These are phyloP conservation scores for Filobasidium wieringae DNA, from an alignment of 768 basidiomycete species.

Conservation along the genomic window DNA sequence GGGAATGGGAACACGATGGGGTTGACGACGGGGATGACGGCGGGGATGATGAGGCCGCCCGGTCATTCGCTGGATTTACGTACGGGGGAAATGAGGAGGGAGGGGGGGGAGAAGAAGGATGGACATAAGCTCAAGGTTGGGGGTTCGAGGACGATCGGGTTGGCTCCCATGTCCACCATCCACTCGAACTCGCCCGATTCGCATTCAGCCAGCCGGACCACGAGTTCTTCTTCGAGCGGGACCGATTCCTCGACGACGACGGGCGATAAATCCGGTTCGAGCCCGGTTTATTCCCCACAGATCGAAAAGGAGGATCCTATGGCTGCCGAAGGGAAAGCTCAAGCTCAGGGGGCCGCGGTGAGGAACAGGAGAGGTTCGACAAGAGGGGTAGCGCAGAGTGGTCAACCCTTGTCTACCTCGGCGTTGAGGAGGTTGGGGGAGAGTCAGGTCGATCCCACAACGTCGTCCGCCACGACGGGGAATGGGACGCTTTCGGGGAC, in stretches of 20 bases:
- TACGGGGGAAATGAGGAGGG: too few relatives aligned
- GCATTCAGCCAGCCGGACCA: neutral
- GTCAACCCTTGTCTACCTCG: too few relatives aligned
- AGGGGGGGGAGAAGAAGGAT: neutral
- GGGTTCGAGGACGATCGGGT: neutral
- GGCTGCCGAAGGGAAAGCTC: too few relatives aligned
- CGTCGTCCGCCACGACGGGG: neutral
- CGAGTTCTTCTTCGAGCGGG: neutral
- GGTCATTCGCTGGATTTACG: too few relatives aligned
- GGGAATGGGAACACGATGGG: neutral
- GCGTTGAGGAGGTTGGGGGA: neutral
- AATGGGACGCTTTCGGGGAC: neutral
- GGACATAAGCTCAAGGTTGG: neutral
- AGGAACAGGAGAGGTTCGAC: too few relatives aligned
- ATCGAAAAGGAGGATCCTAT: conserved; percentile 9
- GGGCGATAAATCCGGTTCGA: neutral
- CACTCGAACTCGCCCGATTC: neutral
- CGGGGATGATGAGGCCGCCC: too few relatives aligned
- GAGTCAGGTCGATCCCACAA: neutral
- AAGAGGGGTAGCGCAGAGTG: too few relatives aligned
- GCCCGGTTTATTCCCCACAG: conserved; percentile 2
- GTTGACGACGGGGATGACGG: neutral
- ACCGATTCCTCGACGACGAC: neutral
- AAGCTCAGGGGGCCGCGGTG: too few relatives aligned
- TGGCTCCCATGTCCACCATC: neutral